Percentiles rank a stretch among this genome's conserved stretches.
Conservation (phyloP, 2,329 filamentous ascomycete genomes). For the Talaromyces piceae region DNA sequence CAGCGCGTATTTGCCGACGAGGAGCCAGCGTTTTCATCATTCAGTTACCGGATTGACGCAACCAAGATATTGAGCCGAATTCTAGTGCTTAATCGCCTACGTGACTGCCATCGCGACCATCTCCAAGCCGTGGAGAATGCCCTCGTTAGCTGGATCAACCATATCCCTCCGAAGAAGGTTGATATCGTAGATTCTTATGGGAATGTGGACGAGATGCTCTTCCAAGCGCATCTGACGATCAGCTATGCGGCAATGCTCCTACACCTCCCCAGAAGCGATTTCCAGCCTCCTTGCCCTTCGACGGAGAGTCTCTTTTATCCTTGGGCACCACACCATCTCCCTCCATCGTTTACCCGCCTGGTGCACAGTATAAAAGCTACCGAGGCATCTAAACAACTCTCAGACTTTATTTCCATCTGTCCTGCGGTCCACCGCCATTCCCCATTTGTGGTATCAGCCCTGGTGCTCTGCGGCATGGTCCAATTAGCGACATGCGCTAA, state of each 20-base stretch:
- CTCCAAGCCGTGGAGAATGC: constrained; percentile 51
- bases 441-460: constrained; percentile 22
- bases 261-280: constrained; percentile 66
- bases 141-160: constrained; percentile 66
- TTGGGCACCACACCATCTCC: constrained; percentile 19
- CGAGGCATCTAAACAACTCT: constrained; percentile 26
- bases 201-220: constrained; percentile 59
- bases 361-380: constrained; percentile 31
- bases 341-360: constrained; percentile 25
- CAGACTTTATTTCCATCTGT: constrained; percentile 26
- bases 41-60: constrained; percentile 73
- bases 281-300: constrained; percentile 32
- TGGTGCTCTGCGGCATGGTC: constrained; percentile 24
- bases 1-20: constrained; percentile 42
- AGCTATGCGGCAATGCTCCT: constrained; percentile 56
- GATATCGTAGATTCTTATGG: constrained; percentile 62
- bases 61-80: constrained; percentile 68
- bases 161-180: constrained; percentile 63
- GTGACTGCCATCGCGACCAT: constrained; percentile 41
- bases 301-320: constrained; percentile 21
- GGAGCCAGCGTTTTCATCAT: constrained; percentile 67
- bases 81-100: constrained; percentile 42
- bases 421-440: constrained; percentile 25
- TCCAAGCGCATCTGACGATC: constrained; percentile 32
- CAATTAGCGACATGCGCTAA: constrained; percentile 27